A percentile compares a stretch with the other conserved stretches of the same genome.
phyloP scores from a whole-genome alignment of 2,329 filamentous ascomycete species.

The Fusarium sp. region DNA sequence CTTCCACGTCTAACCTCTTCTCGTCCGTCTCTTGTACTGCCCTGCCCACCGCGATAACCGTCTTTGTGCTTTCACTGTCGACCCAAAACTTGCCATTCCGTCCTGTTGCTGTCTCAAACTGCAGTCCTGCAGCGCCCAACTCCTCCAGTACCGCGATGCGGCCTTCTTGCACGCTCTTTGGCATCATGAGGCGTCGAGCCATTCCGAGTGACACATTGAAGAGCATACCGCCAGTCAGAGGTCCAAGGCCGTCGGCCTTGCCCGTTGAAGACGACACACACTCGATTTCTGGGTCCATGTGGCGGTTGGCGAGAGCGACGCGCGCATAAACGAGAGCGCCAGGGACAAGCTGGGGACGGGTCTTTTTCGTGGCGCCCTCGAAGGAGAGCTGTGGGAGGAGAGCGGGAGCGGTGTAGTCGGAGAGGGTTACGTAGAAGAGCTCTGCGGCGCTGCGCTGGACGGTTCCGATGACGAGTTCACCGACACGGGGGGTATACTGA shows the following conservation, averaged over 20 bases:
- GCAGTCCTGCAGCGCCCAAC: slow-evolving; percentile 78
- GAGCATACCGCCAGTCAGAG: slow-evolving; percentile 86
- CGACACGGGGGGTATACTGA: slow-evolving; percentile 82
- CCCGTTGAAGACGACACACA: slow-evolving; percentile 89
- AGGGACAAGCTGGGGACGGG: slow-evolving; percentile 78
- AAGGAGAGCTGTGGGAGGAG: slow-evolving; percentile 91
- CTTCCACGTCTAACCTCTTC: slow-evolving; percentile 70
- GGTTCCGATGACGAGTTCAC: slow-evolving; percentile 90
- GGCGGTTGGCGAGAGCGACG: slow-evolving; percentile 79
- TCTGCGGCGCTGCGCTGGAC: slow-evolving; percentile 82
- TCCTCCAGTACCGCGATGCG: slow-evolving; percentile 82
- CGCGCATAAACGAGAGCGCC: slow-evolving; percentile 92
- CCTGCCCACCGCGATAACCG: slow-evolving; percentile 81
- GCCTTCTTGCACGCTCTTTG: slow-evolving; percentile 70
- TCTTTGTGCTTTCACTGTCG: slow-evolving; percentile 79
- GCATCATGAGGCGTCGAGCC: slow-evolving; percentile 81
- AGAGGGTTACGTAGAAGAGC: slow-evolving; percentile 82
- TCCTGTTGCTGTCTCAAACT: slow-evolving; percentile 94
- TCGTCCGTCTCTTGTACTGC: slow-evolving; percentile 84
- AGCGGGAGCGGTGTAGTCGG: slow-evolving; percentile 72
- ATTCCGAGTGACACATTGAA: slow-evolving; percentile 84
- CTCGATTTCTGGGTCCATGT: slow-evolving; percentile 90
- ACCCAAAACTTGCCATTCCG: slow-evolving; percentile 95
- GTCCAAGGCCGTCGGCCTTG: slow-evolving; percentile 88
- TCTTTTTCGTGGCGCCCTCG: slow-evolving; percentile 92